Evolutionary conservation across 2,329 filamentous ascomycete genomes (phyloP).

Genomic region (Cryphonectria nitschkei): DNA sequence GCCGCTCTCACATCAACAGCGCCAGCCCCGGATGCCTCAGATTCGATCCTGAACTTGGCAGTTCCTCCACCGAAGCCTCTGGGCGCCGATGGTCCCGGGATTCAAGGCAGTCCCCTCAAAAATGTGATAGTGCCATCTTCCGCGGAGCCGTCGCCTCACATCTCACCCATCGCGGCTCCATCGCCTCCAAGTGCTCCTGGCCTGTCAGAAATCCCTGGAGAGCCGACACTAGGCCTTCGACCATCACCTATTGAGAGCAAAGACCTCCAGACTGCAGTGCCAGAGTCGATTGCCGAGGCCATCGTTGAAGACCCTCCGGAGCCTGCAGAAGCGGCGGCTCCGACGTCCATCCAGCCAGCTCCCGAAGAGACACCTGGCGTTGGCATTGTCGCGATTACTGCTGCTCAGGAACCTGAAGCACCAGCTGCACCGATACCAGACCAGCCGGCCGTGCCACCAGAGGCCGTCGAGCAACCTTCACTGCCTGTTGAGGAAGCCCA

Average conservation of each 20-base stretch:
- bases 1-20: constrained; percentile 36
- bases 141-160: constrained; percentile 38
- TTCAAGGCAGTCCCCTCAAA: constrained; percentile 58
- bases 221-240: constrained; percentile 21
- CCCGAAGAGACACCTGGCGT: constrained; percentile 9
- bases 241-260: constrained; percentile 17
- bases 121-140: constrained; percentile 54
- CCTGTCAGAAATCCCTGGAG: constrained; percentile 18
- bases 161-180: neutral
- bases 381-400: constrained; percentile 12
- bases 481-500: neutral
- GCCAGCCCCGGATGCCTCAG: constrained; percentile 36
- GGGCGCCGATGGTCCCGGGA: constrained; percentile 37
- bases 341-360: constrained; percentile 10
- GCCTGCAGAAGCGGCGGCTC: constrained; percentile 13
- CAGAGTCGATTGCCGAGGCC: constrained; percentile 7
- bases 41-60: constrained; percentile 39
- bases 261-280: neutral
- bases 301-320: constrained; percentile 1
- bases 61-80: constrained; percentile 31
- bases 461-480: constrained; percentile 11
- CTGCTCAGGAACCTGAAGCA: constrained; percentile 4
- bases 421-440: constrained; percentile 11
- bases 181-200: constrained; percentile 1
- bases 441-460: constrained; percentile 1